Evolutionary conservation across 768 basidiomycete species (phyloP).

Genomic region (Amanita brunnescens): DNA sequence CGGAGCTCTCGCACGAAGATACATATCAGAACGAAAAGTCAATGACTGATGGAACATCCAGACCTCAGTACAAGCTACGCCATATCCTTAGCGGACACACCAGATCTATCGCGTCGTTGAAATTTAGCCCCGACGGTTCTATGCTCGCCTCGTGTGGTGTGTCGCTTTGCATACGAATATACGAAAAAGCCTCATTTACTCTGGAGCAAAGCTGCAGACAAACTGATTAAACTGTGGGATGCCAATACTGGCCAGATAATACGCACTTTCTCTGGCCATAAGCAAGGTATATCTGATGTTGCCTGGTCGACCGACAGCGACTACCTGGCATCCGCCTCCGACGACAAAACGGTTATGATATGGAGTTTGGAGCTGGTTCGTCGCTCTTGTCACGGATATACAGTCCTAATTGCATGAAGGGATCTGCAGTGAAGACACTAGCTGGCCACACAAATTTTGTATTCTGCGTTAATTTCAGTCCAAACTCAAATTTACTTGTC

Average conservation of each 20-base stretch:
- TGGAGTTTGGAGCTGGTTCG: constrained; percentile 70
- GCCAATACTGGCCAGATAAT: constrained; percentile 62
- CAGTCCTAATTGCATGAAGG: constrained; percentile 26
- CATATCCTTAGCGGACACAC: constrained; percentile 77
- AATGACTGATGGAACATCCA: background rate
- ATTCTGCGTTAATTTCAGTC: constrained; percentile 89
- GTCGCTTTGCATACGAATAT: constrained; percentile 17
- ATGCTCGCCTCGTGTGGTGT: constrained; percentile 79
- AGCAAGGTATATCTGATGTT: constrained; percentile 81
- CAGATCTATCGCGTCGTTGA: constrained; percentile 72
- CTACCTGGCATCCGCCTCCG: constrained; percentile 85
- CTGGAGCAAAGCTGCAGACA: constrained; percentile 71
- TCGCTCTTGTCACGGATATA: constrained; percentile 5
- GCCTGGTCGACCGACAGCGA: constrained; percentile 82
- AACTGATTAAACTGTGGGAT: constrained; percentile 76
- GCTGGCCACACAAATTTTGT: constrained; percentile 90
- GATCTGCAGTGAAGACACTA: constrained; percentile 53
- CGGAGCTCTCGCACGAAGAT: background rate
- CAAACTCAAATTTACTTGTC: constrained; percentile 81
- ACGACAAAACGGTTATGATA: constrained; percentile 83
- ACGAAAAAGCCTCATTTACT: constrained; percentile 14
- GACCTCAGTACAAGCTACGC: constrained; percentile 38
- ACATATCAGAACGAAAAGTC: background rate
- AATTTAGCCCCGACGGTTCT: constrained; percentile 82
- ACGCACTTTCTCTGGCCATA: constrained; percentile 65